A percentile compares a stretch with the other conserved stretches of the same genome.
phyloP scores from a whole-genome alignment of 1,139 yeast genomes.

The Hemisphaericaspora xylofermentans region DNA sequence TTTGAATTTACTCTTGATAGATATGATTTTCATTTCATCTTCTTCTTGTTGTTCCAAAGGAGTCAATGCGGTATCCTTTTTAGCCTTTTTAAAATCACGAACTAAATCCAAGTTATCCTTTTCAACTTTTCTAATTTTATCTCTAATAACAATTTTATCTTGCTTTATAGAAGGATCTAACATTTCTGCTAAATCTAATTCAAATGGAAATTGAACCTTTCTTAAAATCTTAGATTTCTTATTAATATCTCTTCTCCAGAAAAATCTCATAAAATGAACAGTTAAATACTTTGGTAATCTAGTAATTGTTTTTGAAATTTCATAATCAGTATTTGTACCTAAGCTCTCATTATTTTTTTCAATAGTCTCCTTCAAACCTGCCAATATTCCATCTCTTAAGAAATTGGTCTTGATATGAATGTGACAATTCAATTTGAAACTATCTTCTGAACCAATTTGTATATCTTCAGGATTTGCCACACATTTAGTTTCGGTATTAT shows the following conservation, averaged over 20 bases:
- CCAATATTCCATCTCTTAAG: slow-evolving; percentile 78
- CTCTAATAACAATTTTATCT: slow-evolving; percentile 71
- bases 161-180: slow-evolving; percentile 72
- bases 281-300: slow-evolving; percentile 86
- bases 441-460: slow-evolving; percentile 45
- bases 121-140: slow-evolving; percentile 72
- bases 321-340: slow-evolving; percentile 68
- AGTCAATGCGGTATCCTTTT: slow-evolving; percentile 39
- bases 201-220: slow-evolving; percentile 92
- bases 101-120: slow-evolving; percentile 71
- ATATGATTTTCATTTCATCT: slow-evolving; percentile 46
- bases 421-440: slow-evolving; percentile 80
- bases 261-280: slow-evolving; percentile 90
- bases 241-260: slow-evolving; percentile 90
- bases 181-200: slow-evolving; percentile 82
- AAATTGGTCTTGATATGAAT: slow-evolving; percentile 84
- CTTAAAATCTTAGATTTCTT: slow-evolving; percentile 91
- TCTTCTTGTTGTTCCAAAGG: slow-evolving; percentile 47
- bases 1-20: slow-evolving; percentile 45
- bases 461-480: slow-evolving; percentile 58
- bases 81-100: slow-evolving; percentile 74
- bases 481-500: slow-evolving; percentile 61
- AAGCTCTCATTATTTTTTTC: slow-evolving; percentile 76
- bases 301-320: slow-evolving; percentile 65
- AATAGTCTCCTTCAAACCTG: slow-evolving; percentile 71